Evolutionary conservation across 805 yeast genomes (phyloP).

Genomic region (Saccharomycopsis amapae): DNA sequence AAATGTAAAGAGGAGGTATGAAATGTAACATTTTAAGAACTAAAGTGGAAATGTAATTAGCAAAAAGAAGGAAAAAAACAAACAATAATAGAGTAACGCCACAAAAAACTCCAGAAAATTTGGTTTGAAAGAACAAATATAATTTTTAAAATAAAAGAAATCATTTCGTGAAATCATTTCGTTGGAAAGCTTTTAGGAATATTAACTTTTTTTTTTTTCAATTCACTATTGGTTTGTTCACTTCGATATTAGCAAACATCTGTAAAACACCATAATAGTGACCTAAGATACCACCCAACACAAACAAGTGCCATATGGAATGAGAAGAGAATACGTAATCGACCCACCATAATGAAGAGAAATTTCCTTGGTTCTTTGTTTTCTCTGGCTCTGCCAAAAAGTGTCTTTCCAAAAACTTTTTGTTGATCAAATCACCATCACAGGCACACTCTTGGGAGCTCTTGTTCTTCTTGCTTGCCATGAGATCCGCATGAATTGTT

Average conservation of each 20-base stretch:
- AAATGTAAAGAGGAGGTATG: too few relatives aligned
- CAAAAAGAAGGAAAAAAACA: too few relatives aligned
- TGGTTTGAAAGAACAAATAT: too few relatives aligned
- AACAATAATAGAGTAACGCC: too few relatives aligned
- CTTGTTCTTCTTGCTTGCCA: conserved; percentile 24
- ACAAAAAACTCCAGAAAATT: too few relatives aligned
- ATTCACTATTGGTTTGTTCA: conserved; percentile 10
- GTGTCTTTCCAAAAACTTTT: conserved; percentile 31
- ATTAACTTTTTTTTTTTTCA: too few relatives aligned
- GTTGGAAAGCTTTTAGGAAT: too few relatives aligned
- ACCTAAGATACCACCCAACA: conserved; percentile 80
- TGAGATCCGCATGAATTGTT: conserved; percentile 5
- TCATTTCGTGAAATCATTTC: too few relatives aligned
- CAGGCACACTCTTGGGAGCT: conserved; percentile 25
- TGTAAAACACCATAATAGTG: conserved; percentile 76
- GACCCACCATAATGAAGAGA: conserved; percentile 73
- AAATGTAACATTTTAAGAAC: too few relatives aligned
- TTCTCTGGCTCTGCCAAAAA: conserved; percentile 36
- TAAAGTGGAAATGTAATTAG: too few relatives aligned
- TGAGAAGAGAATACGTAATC: conserved; percentile 74
- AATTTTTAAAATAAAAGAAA: too few relatives aligned
- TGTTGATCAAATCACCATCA: conserved; percentile 29
- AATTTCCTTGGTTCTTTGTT: conserved; percentile 30
- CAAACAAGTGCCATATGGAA: conserved; percentile 91
- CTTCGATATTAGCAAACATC: conserved; percentile 39